Base-by-base conservation (phyloP, 441 rosid genomes). In the Pelargonium myrrhifolium region DNA sequence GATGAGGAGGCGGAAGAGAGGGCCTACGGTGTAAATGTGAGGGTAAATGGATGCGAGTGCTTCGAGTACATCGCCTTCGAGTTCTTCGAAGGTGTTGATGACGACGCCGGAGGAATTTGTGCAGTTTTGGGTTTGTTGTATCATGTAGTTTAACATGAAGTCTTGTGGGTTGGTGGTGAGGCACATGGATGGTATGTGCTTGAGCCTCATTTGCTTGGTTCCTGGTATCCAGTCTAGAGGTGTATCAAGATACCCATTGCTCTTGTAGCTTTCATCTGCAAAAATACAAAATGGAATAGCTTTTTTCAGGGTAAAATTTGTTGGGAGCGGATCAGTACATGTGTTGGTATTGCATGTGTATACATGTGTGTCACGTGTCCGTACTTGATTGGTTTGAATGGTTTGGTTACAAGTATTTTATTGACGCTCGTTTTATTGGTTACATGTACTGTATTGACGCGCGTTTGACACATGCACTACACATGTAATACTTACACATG, bases 111-210 rank as follows among this genome's bases (percentile, higher is more conserved):
- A 66, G 18, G 69, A 66, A 9, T 1, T 22, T 17, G 20, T 24
- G 62, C 69, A 66, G 69, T 66, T 66, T 12, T 49, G 39, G 0
- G 31, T 66, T 18, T 66, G 62, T 22, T 49, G 40, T n/a, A 66
- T 66, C 69, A 66, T 66, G 61, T 47, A 66, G 42, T 66, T 47
- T 17, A 66, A 40, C 69, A 66, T 66, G 6, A 26, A 22, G 28
- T 66, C 61, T 7, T 66, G 21, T 4, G 61, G 69, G 69, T 66
- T 20, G 14, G 69, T 49, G 6, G 61, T 53, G 62, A 6, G 69
- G 14, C 69, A 49, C 12, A 22, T 47, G 10, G 69, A 12, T 17
- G 62, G 69, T 42, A 51, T 22, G 69, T 66, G 37, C 40, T 53
- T 66, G 43, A 66, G 61, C 10, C 51, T 47, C 40, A 66, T 9